Evolutionary conservation across 345 rosid genomes (phyloP).

Genomic region (Camelina laxa): DNA sequence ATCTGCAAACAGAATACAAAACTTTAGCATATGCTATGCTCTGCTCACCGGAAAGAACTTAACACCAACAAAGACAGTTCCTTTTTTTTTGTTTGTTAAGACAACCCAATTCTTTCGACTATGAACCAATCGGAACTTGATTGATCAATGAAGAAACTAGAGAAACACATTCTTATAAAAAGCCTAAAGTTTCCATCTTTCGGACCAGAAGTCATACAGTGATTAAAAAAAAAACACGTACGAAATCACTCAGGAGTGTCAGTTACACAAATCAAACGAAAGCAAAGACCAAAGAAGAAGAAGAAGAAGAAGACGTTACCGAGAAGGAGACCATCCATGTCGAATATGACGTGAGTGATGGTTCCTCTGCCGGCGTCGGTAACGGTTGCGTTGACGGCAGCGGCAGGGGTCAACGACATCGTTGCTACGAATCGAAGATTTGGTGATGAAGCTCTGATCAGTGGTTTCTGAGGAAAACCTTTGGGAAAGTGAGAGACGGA

Average conservation of each 20-base stretch:
- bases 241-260: background rate
- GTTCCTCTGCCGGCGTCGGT: constrained; percentile 48
- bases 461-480: constrained; percentile 4
- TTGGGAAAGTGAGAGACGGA: background rate
- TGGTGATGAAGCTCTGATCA: constrained; percentile 3
- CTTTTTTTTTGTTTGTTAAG: too few relatives aligned
- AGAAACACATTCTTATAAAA: constrained; percentile 1
- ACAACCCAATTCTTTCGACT: too few relatives aligned
- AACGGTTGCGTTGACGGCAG: constrained; percentile 17
- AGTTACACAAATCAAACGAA: background rate
- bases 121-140: background rate
- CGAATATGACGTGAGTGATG: constrained; percentile 88
- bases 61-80: too few relatives aligned
- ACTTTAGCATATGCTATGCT: background rate
- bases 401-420: constrained; percentile 37
- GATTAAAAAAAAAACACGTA: background rate
- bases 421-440: background rate
- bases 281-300: too few relatives aligned
- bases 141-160: background rate
- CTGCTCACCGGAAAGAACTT: too few relatives aligned
- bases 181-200: constrained; percentile 4
- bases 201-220: background rate
- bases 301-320: constrained; percentile 46
- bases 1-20: constrained; percentile 54
- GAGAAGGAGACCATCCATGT: constrained; percentile 97